These are phyloP conservation scores for Tricholoma sp. DNA, from an alignment of 768 basidiomycete genomes.

Conservation along the genomic window DNA sequence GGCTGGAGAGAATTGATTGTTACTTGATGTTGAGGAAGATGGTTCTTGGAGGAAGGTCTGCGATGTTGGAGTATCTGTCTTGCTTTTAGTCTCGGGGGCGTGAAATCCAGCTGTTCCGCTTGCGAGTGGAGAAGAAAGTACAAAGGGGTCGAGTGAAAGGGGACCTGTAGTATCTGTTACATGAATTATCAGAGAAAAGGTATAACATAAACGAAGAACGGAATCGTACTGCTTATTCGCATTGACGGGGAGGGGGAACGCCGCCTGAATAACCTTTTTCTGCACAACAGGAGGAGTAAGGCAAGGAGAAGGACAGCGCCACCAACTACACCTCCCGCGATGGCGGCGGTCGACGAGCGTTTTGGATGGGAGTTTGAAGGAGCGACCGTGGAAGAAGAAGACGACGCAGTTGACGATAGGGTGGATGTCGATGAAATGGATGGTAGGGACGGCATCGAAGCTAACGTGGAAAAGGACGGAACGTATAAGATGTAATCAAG, in stretches of 20 bases:
- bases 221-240: background rate
- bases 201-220: background rate
- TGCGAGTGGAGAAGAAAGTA: background rate
- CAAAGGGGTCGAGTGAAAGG: background rate
- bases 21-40: background rate
- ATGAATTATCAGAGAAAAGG: no score
- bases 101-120: background rate
- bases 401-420: background rate
- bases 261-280: background rate
- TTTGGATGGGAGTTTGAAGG: background rate
- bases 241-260: background rate
- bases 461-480: conserved; percentile 3
- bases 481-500: conserved; percentile 6
- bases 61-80: background rate
- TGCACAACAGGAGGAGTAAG: background rate
- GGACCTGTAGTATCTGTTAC: background rate
- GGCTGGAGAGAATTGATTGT: background rate
- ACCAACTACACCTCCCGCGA: background rate
- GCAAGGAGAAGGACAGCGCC: background rate
- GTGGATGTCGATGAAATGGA: background rate
- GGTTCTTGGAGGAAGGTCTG: background rate
- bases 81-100: background rate
- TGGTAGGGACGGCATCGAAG: background rate
- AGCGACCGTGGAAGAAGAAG: background rate
- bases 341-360: background rate